Percentiles rank a stretch among this genome's conserved stretches.
These are phyloP conservation scores for Kodamaea derodonti DNA, from an alignment of 1,139 yeast species.

Conservation along the genomic window DNA sequence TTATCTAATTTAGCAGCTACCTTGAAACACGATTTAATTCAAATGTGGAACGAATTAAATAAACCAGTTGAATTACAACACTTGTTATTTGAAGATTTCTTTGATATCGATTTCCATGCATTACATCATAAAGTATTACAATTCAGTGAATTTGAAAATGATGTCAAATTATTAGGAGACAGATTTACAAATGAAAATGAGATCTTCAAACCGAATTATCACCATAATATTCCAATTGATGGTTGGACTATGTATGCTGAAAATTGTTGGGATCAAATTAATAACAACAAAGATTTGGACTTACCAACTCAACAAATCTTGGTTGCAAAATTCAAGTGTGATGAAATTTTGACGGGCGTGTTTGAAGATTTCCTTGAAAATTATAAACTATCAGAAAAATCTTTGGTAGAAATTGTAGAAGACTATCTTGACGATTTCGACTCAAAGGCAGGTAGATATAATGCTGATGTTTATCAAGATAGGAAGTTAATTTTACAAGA, in stretches of 20 bases:
- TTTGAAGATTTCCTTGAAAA: slow-evolving; percentile 43
- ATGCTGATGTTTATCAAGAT: slow-evolving; percentile 58
- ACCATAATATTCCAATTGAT: slow-evolving; percentile 84
- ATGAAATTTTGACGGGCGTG: slow-evolving; percentile 65
- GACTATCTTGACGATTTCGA: slow-evolving; percentile 56
- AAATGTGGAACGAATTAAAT: slow-evolving; percentile 73
- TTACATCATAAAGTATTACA: slow-evolving; percentile 84
- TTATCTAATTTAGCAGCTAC: slow-evolving; percentile 66
- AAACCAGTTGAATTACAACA: slow-evolving; percentile 65
- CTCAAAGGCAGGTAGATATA: slow-evolving; percentile 68
- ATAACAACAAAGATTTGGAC: slow-evolving; percentile 87
- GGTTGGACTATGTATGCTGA: slow-evolving; percentile 95
- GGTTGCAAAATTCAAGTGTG: slow-evolving; percentile 93
- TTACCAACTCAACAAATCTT: slow-evolving; percentile 94
- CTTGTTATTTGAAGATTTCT: slow-evolving; percentile 64
- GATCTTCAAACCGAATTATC: slow-evolving; percentile 68
- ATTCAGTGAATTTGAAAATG: slow-evolving; percentile 64
- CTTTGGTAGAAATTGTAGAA: slow-evolving; percentile 38
- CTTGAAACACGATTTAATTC: slow-evolving; percentile 61
- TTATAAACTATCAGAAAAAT: slow-evolving; percentile 21
- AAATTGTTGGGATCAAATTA: slow-evolving; percentile 93
- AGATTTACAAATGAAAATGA: slow-evolving; percentile 45
- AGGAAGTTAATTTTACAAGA: slow-evolving; percentile 48
- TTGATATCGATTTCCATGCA: slow-evolving; percentile 79
- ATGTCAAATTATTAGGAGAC: slow-evolving; percentile 63